A percentile compares a stretch with the other conserved stretches of the same genome.
Conservation (phyloP, 176 grass and related monocot species). For the Triticum urartu region DNA sequence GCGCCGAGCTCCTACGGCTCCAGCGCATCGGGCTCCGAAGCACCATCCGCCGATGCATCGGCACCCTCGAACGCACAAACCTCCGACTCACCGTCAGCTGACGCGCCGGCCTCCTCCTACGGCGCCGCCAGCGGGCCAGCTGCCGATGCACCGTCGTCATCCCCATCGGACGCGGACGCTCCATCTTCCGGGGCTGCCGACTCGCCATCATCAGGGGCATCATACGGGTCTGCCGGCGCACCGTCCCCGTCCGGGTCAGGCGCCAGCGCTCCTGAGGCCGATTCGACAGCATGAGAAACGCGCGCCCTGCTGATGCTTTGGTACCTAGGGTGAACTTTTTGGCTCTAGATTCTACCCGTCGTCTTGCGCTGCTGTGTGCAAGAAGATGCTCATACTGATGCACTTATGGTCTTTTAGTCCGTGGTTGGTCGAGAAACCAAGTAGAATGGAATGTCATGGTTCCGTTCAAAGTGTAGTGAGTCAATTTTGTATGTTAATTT, state of each 20-base stretch:
- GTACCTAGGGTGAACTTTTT: background rate
- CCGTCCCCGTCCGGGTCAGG: background rate
- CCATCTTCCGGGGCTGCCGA: background rate
- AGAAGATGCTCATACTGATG: too few relatives aligned
- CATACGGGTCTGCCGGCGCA: background rate
- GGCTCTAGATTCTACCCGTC: background rate
- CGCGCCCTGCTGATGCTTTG: background rate
- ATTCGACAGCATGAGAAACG: background rate
- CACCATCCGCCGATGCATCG: background rate
- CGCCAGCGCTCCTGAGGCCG: background rate
- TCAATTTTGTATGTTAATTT: too few relatives aligned
- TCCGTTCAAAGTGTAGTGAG: too few relatives aligned
- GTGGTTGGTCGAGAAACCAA: too few relatives aligned
- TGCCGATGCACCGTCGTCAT: background rate
- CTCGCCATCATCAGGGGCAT: background rate
- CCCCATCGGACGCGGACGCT: background rate
- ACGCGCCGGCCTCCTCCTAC: background rate
- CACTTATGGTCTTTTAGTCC: too few relatives aligned
- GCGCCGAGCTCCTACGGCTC: too few relatives aligned
- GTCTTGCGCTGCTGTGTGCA: background rate
- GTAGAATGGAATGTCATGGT: too few relatives aligned
- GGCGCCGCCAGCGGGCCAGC: background rate
- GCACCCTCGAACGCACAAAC: background rate
- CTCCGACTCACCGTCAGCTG: background rate
- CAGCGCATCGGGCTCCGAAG: background rate